phyloP scores from a whole-genome alignment of 257 asterid species.

The Mentha longifolia region DNA sequence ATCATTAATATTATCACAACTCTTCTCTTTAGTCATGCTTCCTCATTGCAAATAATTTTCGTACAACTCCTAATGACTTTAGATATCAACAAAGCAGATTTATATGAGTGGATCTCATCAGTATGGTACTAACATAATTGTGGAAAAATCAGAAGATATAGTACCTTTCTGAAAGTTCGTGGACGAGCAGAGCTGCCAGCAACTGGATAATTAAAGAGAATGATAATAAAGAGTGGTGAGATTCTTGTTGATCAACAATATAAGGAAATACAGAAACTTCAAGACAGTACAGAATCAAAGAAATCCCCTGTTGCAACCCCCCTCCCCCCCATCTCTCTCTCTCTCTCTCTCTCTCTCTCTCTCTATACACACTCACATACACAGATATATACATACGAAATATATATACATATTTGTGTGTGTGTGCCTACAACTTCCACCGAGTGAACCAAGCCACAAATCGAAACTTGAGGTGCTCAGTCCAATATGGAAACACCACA shows the following conservation, averaged over 20 bases:
- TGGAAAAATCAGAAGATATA: conserved; percentile 3
- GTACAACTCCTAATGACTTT: conserved; percentile 16
- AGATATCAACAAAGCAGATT: not conserved
- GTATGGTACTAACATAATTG: not conserved
- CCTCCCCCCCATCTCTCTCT: not conserved
- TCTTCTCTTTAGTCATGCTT: conserved; percentile 8
- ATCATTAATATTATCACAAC: conserved; percentile 10
- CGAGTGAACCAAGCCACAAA: conserved; percentile 8
- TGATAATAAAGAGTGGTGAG: conserved; percentile 6
- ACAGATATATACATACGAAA: no score
- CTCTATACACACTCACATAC: no score
- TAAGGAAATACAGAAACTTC: conserved; percentile 8
- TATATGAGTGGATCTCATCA: conserved; percentile 9
- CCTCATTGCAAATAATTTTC: conserved; percentile 4
- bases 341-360: not conserved
- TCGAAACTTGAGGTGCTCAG: not conserved
- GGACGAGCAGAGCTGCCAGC: conserved; percentile 95
- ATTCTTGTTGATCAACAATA: conserved; percentile 1
- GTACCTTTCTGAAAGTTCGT: conserved; percentile 80
- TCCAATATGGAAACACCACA: not conserved
- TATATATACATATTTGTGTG: not conserved
- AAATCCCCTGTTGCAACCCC: conserved; percentile 1
- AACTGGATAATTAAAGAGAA: conserved; percentile 46
- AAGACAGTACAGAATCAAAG: not conserved
- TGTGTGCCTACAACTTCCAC: not conserved